These are phyloP conservation scores for Ormosia emarginata DNA, from an alignment of 306 rosid genomes.

Conservation along the genomic window DNA sequence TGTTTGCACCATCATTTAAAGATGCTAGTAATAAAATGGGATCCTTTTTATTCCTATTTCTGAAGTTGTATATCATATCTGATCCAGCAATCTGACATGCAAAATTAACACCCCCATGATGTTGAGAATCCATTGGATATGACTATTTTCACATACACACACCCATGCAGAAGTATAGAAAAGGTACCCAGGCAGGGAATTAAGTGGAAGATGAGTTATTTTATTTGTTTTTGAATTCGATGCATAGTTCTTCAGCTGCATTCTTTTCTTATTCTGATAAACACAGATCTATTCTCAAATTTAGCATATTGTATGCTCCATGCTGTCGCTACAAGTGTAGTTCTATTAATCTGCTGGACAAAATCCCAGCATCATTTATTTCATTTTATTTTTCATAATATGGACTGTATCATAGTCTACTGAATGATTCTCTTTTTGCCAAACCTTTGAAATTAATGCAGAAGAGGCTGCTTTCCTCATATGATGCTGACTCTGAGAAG, in stretches of 20 bases:
- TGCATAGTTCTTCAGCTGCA: neutral
- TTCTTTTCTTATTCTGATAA: neutral
- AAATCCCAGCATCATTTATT: neutral
- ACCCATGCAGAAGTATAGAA: neutral
- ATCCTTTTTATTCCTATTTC: neutral
- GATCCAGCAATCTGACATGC: neutral
- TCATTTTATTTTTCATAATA: neutral
- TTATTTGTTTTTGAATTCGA: neutral
- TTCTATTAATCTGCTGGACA: neutral
- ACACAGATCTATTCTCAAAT: neutral
- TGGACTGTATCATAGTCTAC: neutral
- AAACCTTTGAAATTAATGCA: slow-evolving; percentile 27
- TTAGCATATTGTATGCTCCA: neutral
- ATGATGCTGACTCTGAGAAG: slow-evolving; percentile 40
- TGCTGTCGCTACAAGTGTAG: neutral
- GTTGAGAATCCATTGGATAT: neutral
- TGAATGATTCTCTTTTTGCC: neutral
- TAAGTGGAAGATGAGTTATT: neutral
- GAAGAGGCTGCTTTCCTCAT: slow-evolving; percentile 61
- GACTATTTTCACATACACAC: neutral
- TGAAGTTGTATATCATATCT: neutral
- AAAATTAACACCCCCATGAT: neutral
- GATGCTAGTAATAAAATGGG: neutral
- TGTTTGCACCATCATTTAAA: neutral
- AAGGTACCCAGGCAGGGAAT: neutral